Evolutionary conservation across 345 rosid genomes (phyloP).

Genomic region (Pistacia integerrima): DNA sequence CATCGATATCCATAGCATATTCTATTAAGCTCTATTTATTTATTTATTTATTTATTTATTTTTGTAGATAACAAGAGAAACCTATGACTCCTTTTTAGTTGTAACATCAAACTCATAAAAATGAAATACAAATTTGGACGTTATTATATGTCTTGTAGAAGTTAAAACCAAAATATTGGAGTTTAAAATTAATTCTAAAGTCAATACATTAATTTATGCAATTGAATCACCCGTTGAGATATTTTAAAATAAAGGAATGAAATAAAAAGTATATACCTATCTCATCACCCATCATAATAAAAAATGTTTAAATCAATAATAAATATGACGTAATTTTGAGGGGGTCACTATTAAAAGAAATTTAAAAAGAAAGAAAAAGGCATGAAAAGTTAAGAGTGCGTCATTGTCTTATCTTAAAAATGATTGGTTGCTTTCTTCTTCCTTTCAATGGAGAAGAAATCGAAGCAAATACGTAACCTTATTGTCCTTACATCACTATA

Average conservation of each 20-base stretch:
- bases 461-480: background rate
- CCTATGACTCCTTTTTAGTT: too few relatives aligned
- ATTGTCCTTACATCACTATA: background rate
- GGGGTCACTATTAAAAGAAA: conserved; percentile 9
- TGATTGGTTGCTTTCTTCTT: background rate
- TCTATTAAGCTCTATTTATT: too few relatives aligned
- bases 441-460: background rate
- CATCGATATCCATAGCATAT: too few relatives aligned
- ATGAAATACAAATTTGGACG: too few relatives aligned
- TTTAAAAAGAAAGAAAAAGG: background rate
- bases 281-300: background rate
- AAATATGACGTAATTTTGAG: background rate
- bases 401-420: conserved; percentile 12
- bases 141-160: too few relatives aligned
- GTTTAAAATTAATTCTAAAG: too few relatives aligned
- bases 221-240: background rate
- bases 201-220: too few relatives aligned
- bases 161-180: too few relatives aligned
- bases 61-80: too few relatives aligned
- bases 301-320: background rate
- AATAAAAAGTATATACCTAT: background rate
- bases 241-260: background rate
- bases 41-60: too few relatives aligned
- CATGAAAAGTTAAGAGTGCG: background rate
- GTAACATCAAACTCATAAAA: too few relatives aligned